Percentiles rank a stretch among this genome's conserved stretches.
These are phyloP conservation scores for Penicillium arizonense DNA, from an alignment of 495 filamentous ascomycete genomes.

Conservation along the genomic window DNA sequence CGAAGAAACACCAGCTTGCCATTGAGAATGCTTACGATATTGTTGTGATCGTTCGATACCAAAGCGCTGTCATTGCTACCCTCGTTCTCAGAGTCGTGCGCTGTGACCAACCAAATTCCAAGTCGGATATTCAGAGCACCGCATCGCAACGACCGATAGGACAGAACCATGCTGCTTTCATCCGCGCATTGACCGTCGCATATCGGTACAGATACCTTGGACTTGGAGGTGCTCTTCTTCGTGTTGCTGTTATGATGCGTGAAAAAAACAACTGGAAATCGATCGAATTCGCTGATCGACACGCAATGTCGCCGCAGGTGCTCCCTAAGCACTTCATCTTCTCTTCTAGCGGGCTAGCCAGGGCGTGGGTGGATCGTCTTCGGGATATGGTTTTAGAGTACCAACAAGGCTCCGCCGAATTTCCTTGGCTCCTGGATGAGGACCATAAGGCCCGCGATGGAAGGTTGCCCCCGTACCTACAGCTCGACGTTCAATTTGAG, in stretches of 20 bases:
- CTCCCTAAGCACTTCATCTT: neutral
- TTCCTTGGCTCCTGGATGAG: too few species aligned
- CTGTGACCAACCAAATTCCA: slow-evolving; percentile 14
- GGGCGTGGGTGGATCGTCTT: too few species aligned
- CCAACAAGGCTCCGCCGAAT: too few species aligned
- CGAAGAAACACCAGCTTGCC: too few species aligned
- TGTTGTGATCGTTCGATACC: slow-evolving; percentile 53
- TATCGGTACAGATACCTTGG: slow-evolving; percentile 64
- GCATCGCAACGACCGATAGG: neutral
- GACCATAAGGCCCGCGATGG: too few species aligned
- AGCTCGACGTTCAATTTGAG: too few species aligned
- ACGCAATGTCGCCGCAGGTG: slow-evolving; percentile 56
- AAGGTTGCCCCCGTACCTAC: too few species aligned
- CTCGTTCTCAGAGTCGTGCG: slow-evolving; percentile 45
- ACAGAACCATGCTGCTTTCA: slow-evolving; percentile 31
- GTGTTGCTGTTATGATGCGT: slow-evolving; percentile 59
- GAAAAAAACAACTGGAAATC: slow-evolving; percentile 53
- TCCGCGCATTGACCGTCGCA: slow-evolving; percentile 75
- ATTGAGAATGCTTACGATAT: too few species aligned
- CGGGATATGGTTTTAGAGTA: too few species aligned
- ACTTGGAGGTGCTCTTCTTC: slow-evolving; percentile 65
- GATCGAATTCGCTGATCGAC: slow-evolving; percentile 62
- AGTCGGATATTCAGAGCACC: neutral
- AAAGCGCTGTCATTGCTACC: slow-evolving; percentile 55
- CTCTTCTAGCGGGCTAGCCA: too few species aligned